phyloP scores from a whole-genome alignment of 2,329 filamentous ascomycete genomes.

The Hypoxylon sp. region DNA sequence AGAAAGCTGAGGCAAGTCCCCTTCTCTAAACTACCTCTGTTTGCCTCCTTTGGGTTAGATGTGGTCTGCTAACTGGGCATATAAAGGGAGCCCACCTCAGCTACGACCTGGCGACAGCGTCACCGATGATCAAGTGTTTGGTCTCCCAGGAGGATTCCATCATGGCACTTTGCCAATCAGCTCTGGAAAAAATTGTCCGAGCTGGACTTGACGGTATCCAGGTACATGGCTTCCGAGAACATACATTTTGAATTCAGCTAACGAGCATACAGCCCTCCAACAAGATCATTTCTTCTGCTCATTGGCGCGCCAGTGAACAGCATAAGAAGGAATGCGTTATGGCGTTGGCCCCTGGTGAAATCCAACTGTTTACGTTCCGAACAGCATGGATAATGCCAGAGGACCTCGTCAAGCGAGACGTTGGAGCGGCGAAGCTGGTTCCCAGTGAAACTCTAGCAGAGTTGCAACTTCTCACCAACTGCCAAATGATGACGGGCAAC shows the following conservation, averaged over 20 bases:
- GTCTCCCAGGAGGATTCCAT: constrained; percentile 10
- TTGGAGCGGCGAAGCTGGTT: constrained; percentile 17
- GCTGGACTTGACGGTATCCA: constrained; percentile 10
- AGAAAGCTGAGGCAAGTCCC: constrained; percentile 30
- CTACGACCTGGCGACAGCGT: constrained; percentile 9
- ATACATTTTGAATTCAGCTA: constrained; percentile 3
- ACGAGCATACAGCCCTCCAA: constrained; percentile 18
- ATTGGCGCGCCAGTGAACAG: not conserved
- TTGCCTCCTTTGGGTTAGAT: not conserved
- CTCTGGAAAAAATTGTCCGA: constrained; percentile 25
- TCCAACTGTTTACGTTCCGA: constrained; percentile 24
- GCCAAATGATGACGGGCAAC: constrained; percentile 28
- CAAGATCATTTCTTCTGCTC: not conserved
- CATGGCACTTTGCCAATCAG: constrained; percentile 16
- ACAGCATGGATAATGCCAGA: constrained; percentile 39
- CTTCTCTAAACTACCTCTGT: not conserved
- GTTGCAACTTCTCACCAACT: constrained; percentile 36
- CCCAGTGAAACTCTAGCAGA: constrained; percentile 24
- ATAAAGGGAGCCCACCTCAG: constrained; percentile 20
- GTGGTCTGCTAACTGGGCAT: constrained; percentile 10
- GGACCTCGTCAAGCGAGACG: constrained; percentile 2
- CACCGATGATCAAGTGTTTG: constrained; percentile 13
- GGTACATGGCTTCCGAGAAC: constrained; percentile 11
- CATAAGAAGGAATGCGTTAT: constrained; percentile 12
- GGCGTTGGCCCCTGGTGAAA: constrained; percentile 34